A percentile compares a stretch with the other conserved stretches of the same genome.
phyloP scores from a whole-genome alignment of 192 early-diverging fungal genomes.

The Hyaloraphidium curvatum region DNA sequence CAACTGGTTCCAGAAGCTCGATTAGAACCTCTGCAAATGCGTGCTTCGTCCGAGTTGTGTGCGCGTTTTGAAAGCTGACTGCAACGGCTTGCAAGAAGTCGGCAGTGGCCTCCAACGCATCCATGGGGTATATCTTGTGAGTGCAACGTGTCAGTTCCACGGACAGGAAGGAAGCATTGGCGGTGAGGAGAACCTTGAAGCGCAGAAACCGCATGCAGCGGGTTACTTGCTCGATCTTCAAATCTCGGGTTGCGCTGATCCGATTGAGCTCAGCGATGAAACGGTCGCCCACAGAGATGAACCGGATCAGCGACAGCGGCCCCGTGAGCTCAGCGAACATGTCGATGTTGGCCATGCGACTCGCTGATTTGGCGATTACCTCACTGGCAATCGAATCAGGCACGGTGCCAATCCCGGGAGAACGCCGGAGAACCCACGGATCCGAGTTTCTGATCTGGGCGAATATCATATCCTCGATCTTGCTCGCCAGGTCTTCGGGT shows the following conservation, averaged over 20 bases:
- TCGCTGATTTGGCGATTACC: slow-evolving; percentile 43
- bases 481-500: slow-evolving; percentile 60
- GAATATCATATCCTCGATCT: slow-evolving; percentile 87
- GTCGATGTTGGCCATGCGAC: slow-evolving; percentile 73
- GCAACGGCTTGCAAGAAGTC: slow-evolving; percentile 84
- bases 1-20: slow-evolving; percentile 76
- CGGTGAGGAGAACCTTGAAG: slow-evolving; percentile 38
- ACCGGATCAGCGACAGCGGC: slow-evolving; percentile 66
- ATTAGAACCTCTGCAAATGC: slow-evolving; percentile 83
- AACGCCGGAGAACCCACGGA: slow-evolving; percentile 37
- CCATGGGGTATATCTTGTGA: slow-evolving; percentile 70
- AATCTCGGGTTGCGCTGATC: slow-evolving; percentile 31
- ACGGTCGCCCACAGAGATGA: slow-evolving; percentile 80
- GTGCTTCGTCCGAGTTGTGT: slow-evolving; percentile 62
- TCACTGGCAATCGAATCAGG: slow-evolving; percentile 20
- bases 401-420: not conserved
- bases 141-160: not conserved
- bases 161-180: not conserved
- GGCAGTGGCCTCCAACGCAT: slow-evolving; percentile 79
- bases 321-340: slow-evolving; percentile 88
- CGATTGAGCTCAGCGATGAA: slow-evolving; percentile 66
- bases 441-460: slow-evolving; percentile 69
- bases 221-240: slow-evolving; percentile 68
- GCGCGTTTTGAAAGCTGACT: slow-evolving; percentile 67
- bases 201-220: slow-evolving; percentile 77